Percentiles rank a stretch among this genome's conserved stretches.
phyloP scores from a whole-genome alignment of 108 stramenopile species.

The Cyclotella sp. region DNA sequence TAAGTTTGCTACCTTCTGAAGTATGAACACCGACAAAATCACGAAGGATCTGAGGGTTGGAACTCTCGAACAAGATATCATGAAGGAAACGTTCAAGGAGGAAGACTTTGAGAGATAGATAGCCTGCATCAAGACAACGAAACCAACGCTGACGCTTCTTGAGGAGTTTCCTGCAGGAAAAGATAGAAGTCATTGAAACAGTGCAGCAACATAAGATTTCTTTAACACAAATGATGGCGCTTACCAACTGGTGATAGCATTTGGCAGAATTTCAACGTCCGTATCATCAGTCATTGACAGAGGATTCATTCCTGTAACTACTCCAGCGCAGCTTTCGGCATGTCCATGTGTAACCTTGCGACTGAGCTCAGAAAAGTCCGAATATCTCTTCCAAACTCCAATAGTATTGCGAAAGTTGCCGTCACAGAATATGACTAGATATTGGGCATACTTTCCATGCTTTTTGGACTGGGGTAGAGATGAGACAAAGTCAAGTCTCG shows the following conservation, averaged over 20 bases:
- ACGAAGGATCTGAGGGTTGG: conserved; percentile 72
- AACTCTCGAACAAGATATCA: conserved; percentile 94
- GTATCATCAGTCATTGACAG: conserved; percentile 79
- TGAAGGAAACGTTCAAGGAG: conserved; percentile 95
- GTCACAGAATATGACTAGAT: conserved; percentile 84
- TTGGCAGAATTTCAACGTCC: conserved; percentile 65
- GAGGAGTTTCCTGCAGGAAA: conserved; percentile 62
- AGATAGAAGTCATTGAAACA: background rate
- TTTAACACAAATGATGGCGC: background rate
- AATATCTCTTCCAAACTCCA: conserved; percentile 92
- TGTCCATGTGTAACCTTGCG: conserved; percentile 76
- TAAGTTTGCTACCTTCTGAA: conserved; percentile 39
- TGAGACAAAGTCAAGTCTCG: background rate
- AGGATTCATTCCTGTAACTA: conserved; percentile 80
- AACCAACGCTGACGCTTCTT: conserved; percentile 93
- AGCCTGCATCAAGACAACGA: conserved; percentile 92
- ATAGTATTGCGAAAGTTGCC: conserved; percentile 85
- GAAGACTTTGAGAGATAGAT: conserved; percentile 94
- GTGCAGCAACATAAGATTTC: background rate
- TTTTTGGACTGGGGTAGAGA: conserved; percentile 66
- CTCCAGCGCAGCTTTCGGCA: conserved; percentile 74
- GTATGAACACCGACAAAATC: conserved; percentile 72
- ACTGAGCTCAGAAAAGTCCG: conserved; percentile 81
- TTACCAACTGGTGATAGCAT: conserved; percentile 85
- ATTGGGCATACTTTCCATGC: conserved; percentile 86